Base-by-base conservation (phyloP, 345 rosid species). In the Orychophragmus violaceus region DNA sequence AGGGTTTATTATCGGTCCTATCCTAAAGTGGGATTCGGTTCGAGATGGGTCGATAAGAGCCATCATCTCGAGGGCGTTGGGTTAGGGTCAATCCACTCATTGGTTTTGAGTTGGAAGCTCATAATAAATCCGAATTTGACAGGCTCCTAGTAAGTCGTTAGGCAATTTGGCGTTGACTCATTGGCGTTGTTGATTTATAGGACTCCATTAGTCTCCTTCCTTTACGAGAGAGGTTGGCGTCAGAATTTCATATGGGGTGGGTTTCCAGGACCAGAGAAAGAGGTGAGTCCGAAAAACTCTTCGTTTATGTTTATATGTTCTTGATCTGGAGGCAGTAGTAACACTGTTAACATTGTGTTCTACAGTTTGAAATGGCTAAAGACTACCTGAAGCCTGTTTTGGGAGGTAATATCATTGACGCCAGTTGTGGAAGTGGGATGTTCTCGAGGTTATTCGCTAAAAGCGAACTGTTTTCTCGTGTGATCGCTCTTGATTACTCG, bases 221-320 rank as follows among this genome's bases (percentile, higher is more conserved):
- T 89, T 62, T 92, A 92, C 29, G 98, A 92, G 79, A 82, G 97
- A 64, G 98, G 98, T 54, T 92, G 98, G 98, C 90, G 95, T 67
- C 98, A 92, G 76, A 83, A 76, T 58, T 89, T 89, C 59, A 12
- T 77, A 14, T 76, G 79, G 85, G 89, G 82, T 56, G 95, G 98
- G 29, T 89, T 82, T 66, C 98, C 96, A 24, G 95, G 97, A 56
- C 91, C 83, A 9, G 95, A 87, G 80, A 83, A 86, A 72, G 97
- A 87, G 96, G 98, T 87, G 30, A 82, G 28, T 49, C 54, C 2
- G 3, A n/a, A 62, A 36, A 49, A 5, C 59, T 68, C 46, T 23
- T 5, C 22, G 22, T 17, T 49, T 46, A 6, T 35, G 37, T 16
- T 51, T 50, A n/a, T 16, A 33, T 45, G 33, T 46, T 52, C 28